Percentiles rank a stretch among this genome's conserved stretches.
phyloP scores from a whole-genome alignment of 2,329 filamentous ascomycete species.

The Penicillium thymicola region DNA sequence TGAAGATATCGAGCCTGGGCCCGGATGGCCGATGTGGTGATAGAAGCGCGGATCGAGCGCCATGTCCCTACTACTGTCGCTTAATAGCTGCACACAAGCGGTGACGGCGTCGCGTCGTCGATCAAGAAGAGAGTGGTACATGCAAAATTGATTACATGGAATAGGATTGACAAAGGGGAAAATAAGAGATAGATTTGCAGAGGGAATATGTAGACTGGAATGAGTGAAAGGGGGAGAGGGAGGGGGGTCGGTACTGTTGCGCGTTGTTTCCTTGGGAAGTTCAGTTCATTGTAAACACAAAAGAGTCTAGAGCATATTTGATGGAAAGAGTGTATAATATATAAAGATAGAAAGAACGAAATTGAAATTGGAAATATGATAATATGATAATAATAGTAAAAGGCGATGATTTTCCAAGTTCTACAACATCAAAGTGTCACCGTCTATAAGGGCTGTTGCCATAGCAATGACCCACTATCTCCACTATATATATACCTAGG shows the following conservation, averaged over 20 bases:
- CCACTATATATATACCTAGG: neutral
- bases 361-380: neutral
- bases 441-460: neutral
- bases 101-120: constrained; percentile 41
- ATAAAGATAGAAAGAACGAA: constrained; percentile 3
- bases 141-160: constrained; percentile 30
- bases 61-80: constrained; percentile 37
- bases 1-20: constrained; percentile 36
- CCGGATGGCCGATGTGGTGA: constrained; percentile 31
- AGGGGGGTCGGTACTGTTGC: constrained; percentile 21
- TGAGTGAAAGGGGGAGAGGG: constrained; percentile 5
- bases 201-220: constrained; percentile 7
- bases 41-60: constrained; percentile 43
- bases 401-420: neutral
- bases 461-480: neutral
- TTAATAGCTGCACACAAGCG: constrained; percentile 41
- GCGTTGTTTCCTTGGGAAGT: constrained; percentile 13
- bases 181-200: constrained; percentile 3
- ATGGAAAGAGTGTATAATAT: constrained; percentile 1
- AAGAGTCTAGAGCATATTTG: neutral
- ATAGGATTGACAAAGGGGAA: constrained; percentile 8
- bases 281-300: constrained; percentile 8
- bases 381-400: neutral
- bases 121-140: constrained; percentile 39
- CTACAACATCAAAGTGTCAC: neutral